These are phyloP conservation scores for Ilex aquifolium DNA, from an alignment of 257 asterid genomes.

Conservation along the genomic window DNA sequence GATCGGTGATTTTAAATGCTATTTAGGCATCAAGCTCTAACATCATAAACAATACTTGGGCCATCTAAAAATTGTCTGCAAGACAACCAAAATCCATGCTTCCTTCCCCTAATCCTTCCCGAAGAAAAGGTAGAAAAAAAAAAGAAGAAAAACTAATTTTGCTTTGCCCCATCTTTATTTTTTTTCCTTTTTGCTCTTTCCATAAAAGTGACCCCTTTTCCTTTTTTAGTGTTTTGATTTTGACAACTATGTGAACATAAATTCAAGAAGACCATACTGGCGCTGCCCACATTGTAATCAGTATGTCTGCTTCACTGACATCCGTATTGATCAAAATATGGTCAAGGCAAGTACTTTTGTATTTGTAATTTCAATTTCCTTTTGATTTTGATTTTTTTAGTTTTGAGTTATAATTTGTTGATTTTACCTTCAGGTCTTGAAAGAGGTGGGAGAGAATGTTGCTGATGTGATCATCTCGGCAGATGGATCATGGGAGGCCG, in stretches of 20 bases:
- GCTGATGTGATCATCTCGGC: background rate
- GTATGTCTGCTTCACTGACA: constrained; percentile 5
- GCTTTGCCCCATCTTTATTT: constrained; percentile 1
- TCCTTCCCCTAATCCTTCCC: too few relatives aligned
- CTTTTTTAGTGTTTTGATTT: constrained; percentile 2
- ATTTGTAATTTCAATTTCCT: constrained; percentile 4
- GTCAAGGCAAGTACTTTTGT: constrained; percentile 23
- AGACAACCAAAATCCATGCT: too few relatives aligned
- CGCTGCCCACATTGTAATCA: constrained; percentile 8
- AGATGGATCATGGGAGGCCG: constrained; percentile 23
- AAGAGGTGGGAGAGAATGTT: background rate
- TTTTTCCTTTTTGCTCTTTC: constrained; percentile 5
- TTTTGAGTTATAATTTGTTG: constrained; percentile 6
- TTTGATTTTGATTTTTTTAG: background rate
- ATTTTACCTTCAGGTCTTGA: constrained; percentile 46
- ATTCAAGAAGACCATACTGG: constrained; percentile 4
- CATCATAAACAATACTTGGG: too few relatives aligned
- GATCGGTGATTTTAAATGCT: too few relatives aligned
- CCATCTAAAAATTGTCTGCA: too few relatives aligned
- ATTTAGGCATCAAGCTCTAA: too few relatives aligned
- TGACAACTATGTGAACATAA: constrained; percentile 1
- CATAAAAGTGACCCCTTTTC: background rate
- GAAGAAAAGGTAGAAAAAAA: too few relatives aligned
- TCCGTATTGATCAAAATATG: constrained; percentile 7
- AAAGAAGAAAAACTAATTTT: background rate